Conservation (phyloP, 106 monocot genomes). For the Allium fistulosum region DNA sequence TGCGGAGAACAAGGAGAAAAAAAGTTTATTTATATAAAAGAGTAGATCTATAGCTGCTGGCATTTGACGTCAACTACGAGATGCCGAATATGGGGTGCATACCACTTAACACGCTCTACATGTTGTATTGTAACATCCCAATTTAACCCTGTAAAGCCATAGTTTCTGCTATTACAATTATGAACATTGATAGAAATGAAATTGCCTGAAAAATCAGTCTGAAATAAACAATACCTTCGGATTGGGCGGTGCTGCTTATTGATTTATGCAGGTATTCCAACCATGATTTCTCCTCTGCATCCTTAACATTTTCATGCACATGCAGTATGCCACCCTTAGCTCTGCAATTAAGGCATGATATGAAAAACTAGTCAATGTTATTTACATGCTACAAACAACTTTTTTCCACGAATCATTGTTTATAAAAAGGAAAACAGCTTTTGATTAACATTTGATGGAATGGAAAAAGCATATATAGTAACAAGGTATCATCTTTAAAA, state of each 20-base stretch:
- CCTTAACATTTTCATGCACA: slow-evolving; percentile 76
- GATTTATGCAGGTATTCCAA: slow-evolving; percentile 50
- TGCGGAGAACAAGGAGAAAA: no score
- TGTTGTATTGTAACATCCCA: slow-evolving; percentile 81
- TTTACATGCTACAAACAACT: no score
- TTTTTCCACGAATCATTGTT: no score
- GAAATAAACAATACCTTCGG: slow-evolving; percentile 43
- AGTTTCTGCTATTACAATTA: neutral
- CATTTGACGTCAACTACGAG: slow-evolving; percentile 76
- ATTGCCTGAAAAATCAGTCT: neutral
- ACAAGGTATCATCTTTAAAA: no score
- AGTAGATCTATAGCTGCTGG: slow-evolving; percentile 10
- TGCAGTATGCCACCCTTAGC: slow-evolving; percentile 63
- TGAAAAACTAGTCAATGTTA: neutral
- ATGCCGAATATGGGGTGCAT: slow-evolving; percentile 83
- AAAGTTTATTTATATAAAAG: no score
- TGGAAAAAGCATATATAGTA: no score
- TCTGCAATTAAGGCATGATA: slow-evolving; percentile 21
- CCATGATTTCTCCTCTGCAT: slow-evolving; percentile 61
- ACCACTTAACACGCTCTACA: slow-evolving; percentile 84
- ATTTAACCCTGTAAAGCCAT: slow-evolving; percentile 29
- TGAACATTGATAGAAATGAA: no score
- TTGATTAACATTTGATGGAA: no score
- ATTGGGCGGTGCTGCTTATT: slow-evolving; percentile 32
- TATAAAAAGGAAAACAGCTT: no score